phyloP scores from a whole-genome alignment of 2,329 filamentous ascomycete genomes.

The Hymenoscyphus linearis region DNA sequence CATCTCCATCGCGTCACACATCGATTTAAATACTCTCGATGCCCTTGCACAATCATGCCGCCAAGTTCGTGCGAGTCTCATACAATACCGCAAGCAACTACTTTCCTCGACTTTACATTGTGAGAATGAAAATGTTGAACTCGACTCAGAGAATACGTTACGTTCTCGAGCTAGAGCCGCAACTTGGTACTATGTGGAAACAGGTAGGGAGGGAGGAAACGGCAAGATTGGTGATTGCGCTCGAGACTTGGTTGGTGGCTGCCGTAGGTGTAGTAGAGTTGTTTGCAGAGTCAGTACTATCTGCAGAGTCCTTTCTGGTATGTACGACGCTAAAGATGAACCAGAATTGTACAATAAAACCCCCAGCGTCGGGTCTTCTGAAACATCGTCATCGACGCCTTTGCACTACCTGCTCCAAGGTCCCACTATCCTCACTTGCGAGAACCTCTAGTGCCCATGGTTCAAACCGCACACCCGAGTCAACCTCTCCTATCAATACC shows the following conservation, averaged over 20 bases:
- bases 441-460: slow-evolving; percentile 17
- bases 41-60: slow-evolving; percentile 78
- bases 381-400: slow-evolving; percentile 75
- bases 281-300: slow-evolving; percentile 68
- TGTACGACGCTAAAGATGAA: not conserved
- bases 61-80: slow-evolving; percentile 68
- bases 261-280: slow-evolving; percentile 68
- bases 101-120: slow-evolving; percentile 74
- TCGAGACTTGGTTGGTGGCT: slow-evolving; percentile 79
- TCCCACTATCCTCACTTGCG: slow-evolving; percentile 55
- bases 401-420: slow-evolving; percentile 68
- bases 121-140: slow-evolving; percentile 58
- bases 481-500: slow-evolving; percentile 49
- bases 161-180: slow-evolving; percentile 52
- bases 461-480: slow-evolving; percentile 38
- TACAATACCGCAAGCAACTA: slow-evolving; percentile 72
- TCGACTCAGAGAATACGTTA: slow-evolving; percentile 51
- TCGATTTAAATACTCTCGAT: slow-evolving; percentile 85
- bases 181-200: slow-evolving; percentile 56
- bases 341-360: slow-evolving; percentile 87
- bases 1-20: slow-evolving; percentile 64
- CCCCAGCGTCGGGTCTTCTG: slow-evolving; percentile 61
- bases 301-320: not conserved
- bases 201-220: slow-evolving; percentile 45
- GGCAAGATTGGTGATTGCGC: slow-evolving; percentile 77